phyloP scores from a whole-genome alignment of 2,329 filamentous ascomycete species.

The Drechslera avenae region DNA sequence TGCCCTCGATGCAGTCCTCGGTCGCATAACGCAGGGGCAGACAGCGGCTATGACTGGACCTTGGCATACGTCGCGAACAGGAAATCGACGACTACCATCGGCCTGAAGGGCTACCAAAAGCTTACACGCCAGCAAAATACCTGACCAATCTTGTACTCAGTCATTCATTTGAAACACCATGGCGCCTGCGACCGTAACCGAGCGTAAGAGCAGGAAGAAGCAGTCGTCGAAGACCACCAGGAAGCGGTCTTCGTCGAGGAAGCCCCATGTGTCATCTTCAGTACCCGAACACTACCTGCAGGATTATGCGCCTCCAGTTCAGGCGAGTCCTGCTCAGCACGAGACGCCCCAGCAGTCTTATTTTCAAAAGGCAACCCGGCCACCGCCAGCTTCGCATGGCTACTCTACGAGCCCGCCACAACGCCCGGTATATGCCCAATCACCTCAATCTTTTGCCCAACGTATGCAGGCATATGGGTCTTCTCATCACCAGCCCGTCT shows the following conservation, averaged over 20 bases:
- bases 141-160: neutral
- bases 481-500: conserved; percentile 20
- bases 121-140: conserved; percentile 9
- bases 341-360: conserved; percentile 13
- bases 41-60: conserved; percentile 24
- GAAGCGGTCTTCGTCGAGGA: conserved; percentile 20
- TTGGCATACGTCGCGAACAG: conserved; percentile 19
- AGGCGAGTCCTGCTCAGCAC: conserved; percentile 16
- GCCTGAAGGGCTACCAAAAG: conserved; percentile 14
- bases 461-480: conserved; percentile 21
- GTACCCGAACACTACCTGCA: conserved; percentile 20
- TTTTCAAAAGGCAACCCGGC: conserved; percentile 4
- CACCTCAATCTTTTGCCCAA: conserved; percentile 24
- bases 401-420: conserved; percentile 24
- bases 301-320: conserved; percentile 22
- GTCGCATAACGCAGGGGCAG: conserved; percentile 10
- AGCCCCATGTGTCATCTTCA: conserved; percentile 19
- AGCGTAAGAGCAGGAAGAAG: conserved; percentile 31
- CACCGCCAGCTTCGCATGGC: conserved; percentile 11
- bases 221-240: conserved; percentile 23
- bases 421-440: conserved; percentile 28
- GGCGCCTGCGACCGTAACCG: conserved; percentile 21
- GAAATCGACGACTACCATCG: conserved; percentile 22
- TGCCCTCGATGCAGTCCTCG: conserved; percentile 14
- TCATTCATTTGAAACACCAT: conserved; percentile 12